These are phyloP conservation scores for Candida schatavii DNA, from an alignment of 805 yeast species.

Conservation along the genomic window DNA sequence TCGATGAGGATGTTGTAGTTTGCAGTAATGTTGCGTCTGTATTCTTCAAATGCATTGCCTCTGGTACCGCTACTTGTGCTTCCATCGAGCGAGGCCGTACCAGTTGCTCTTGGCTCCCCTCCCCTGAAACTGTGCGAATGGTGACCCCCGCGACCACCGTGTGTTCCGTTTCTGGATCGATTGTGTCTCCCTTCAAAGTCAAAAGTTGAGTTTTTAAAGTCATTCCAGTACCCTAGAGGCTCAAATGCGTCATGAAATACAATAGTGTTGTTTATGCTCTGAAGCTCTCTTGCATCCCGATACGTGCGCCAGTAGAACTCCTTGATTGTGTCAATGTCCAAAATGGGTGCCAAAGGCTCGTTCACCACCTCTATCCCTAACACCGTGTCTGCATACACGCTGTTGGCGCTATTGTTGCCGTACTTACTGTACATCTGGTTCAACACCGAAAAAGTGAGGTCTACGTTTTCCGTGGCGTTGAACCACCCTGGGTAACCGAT, in stretches of 20 bases:
- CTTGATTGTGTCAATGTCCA: conserved; percentile 20
- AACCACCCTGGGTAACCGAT: conserved; percentile 36
- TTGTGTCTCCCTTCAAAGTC: not conserved
- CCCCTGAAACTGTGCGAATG: not conserved
- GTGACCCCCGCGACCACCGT: not conserved
- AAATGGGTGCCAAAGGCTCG: conserved; percentile 33
- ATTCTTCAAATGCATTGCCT: too few relatives aligned
- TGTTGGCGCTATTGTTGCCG: conserved; percentile 21
- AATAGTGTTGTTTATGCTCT: conserved; percentile 38
- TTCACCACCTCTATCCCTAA: conserved; percentile 40
- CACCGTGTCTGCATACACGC: conserved; percentile 26
- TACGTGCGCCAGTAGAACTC: conserved; percentile 30
- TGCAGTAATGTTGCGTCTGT: too few relatives aligned
- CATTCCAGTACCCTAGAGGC: conserved; percentile 54
- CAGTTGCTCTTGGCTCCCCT: not conserved
- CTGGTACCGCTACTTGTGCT: not conserved
- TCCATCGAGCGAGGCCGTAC: too few relatives aligned
- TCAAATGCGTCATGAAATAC: conserved; percentile 69
- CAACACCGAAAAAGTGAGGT: conserved; percentile 31
- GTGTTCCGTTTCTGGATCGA: not conserved
- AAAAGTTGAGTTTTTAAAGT: conserved; percentile 15
- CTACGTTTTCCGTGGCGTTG: conserved; percentile 24
- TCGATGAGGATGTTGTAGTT: conserved; percentile 37
- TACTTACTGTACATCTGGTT: conserved; percentile 32
- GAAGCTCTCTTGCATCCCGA: conserved; percentile 28